Evolutionary conservation across 73 alveolate species (phyloP).

Genomic region (Paramecium sonneborni): DNA sequence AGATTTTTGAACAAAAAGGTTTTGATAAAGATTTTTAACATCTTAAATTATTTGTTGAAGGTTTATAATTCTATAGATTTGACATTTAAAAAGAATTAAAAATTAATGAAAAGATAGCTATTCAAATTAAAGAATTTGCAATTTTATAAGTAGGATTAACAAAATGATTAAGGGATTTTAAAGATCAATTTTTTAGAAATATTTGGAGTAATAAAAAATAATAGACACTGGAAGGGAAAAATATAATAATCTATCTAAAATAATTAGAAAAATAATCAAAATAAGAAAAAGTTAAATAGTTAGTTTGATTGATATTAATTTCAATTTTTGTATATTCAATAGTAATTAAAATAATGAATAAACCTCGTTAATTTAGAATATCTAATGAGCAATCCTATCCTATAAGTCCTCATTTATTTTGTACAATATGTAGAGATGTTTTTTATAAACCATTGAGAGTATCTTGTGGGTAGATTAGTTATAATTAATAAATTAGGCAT

Average conservation of each 20-base stretch:
- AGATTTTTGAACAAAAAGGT: neutral
- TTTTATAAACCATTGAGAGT: slow-evolving; percentile 15
- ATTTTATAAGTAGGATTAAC: neutral
- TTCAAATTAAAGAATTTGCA: slow-evolving; percentile 9
- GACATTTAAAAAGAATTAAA: neutral
- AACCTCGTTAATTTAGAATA: neutral
- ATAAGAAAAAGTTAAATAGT: neutral
- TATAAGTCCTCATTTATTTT: slow-evolving; percentile 9
- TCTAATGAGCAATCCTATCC: neutral
- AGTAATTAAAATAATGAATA: neutral
- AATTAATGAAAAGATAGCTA: neutral
- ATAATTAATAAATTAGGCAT: neutral
- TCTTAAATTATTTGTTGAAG: neutral
- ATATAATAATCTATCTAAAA: too few species aligned
- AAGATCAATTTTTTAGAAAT: neutral
- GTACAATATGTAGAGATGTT: slow-evolving; percentile 17
- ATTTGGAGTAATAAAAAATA: neutral
- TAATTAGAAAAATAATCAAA: too few species aligned
- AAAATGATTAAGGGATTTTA: neutral
- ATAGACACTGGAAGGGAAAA: neutral
- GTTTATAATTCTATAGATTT: neutral
- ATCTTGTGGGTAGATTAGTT: neutral
- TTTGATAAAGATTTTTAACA: neutral
- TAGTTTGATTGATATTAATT: neutral
- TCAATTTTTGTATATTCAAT: neutral